Evolutionary conservation across 1,139 yeast genomes (phyloP), one percentile per base, ranked within the genome.

Genomic region (Hansenula anomala): DNA sequence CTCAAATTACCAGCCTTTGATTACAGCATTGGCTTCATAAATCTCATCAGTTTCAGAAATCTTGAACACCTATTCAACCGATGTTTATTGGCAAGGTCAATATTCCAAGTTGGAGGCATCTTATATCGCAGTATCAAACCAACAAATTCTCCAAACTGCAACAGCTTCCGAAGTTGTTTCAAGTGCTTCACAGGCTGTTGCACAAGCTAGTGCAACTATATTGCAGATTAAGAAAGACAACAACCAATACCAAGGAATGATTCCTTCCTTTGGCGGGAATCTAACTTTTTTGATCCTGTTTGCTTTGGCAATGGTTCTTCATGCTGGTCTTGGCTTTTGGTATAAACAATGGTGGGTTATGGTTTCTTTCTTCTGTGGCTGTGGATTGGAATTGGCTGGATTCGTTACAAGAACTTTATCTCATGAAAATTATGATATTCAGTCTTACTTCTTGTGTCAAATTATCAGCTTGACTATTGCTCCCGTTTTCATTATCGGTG

Each of bases 401-500:
- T 83, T 78, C 49, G 53, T 71, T 31, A 81, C 78, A 11, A 60
- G 92, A 34, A 57, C 71, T 25, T 54, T 69, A 16, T 52, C 64
- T 6, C 48, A 61, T 36, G 62, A 66, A 43, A 54, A 67, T 41
- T 54, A 60, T 8, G 55, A 59, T 36, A 46, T 58, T 3, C 18
- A 30, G 36, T 55, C 65, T 40, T 64, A 61, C 36, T 83, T 62
- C 54, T 60, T 80, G 39, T 61, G 74, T 46, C 90, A 84, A 58
- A 71, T 73, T 37, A 72, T 78, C 30, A 60, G 78, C 38, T 63
- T 82, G 38, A 82, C 87, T 0, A 59, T 84, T 36, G 85, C 82
- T 0, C 92, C 94, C 0, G 86, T 87, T 4, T 83, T 84, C 54
- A 62, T 80, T 41, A 80, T 81, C 81, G 94, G 79, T 1, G 90